Evolutionary conservation across 148 eudicot genomes (phyloP).

Genomic region (Simmondsia chinensis): DNA sequence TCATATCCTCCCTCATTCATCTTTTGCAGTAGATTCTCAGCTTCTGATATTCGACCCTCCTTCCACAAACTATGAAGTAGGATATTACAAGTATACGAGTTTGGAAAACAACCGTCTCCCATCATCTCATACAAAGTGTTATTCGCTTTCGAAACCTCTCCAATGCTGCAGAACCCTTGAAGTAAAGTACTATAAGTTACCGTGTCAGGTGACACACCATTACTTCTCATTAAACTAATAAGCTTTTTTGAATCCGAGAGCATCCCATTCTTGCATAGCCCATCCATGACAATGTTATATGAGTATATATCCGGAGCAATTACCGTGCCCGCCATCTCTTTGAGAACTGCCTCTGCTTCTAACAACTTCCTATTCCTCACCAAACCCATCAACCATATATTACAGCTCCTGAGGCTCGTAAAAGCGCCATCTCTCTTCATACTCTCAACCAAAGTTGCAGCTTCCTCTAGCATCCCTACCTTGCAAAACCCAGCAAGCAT

Average conservation of each 20-base stretch:
- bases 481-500: constrained; percentile 75
- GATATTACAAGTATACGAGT: constrained; percentile 63
- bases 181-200: constrained; percentile 66
- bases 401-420: constrained; percentile 48
- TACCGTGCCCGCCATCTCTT: constrained; percentile 46
- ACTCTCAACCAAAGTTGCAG: constrained; percentile 42
- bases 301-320: constrained; percentile 50
- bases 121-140: constrained; percentile 63
- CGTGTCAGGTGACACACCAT: constrained; percentile 55
- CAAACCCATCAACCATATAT: constrained; percentile 70
- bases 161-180: constrained; percentile 72
- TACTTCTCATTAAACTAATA: constrained; percentile 42
- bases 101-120: constrained; percentile 47
- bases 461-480: constrained; percentile 83
- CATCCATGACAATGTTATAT: constrained; percentile 63
- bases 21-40: constrained; percentile 66
- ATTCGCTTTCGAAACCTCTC: constrained; percentile 55
- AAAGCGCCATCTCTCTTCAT: constrained; percentile 47
- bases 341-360: constrained; percentile 48
- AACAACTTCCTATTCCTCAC: constrained; percentile 58
- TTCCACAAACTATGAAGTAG: constrained; percentile 82
- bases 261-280: constrained; percentile 66
- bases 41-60: constrained; percentile 66
- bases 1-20: constrained; percentile 78
- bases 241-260: constrained; percentile 57